phyloP scores from a whole-genome alignment of 495 filamentous ascomycete genomes.

The Penicillium alfredii region DNA sequence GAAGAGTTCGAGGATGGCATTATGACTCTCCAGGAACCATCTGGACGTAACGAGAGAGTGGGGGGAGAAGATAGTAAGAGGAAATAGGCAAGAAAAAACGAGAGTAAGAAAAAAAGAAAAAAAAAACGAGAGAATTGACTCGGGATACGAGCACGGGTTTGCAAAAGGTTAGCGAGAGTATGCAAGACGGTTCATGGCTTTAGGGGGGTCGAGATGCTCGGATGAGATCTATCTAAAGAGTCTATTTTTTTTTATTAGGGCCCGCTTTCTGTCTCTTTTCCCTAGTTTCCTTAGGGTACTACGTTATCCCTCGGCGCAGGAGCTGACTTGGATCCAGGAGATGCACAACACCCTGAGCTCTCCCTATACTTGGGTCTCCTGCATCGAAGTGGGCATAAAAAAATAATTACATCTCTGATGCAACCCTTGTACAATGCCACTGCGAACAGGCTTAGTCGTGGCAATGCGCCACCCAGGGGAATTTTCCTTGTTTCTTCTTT shows the following conservation, averaged over 20 bases:
- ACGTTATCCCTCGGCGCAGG: conserved; percentile 23
- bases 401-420: conserved; percentile 11
- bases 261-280: too few relatives aligned
- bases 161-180: neutral
- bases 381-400: conserved; percentile 18
- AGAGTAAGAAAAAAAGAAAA: conserved; percentile 5
- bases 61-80: conserved; percentile 9
- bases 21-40: conserved; percentile 23
- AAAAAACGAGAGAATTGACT: conserved; percentile 7
- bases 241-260: too few relatives aligned
- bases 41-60: conserved; percentile 8
- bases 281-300: too few relatives aligned
- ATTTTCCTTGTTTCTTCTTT: conserved; percentile 5
- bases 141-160: neutral
- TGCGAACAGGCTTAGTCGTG: too few relatives aligned
- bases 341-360: conserved; percentile 12
- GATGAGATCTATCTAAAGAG: conserved; percentile 21
- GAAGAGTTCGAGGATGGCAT: conserved; percentile 24
- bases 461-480: conserved; percentile 5
- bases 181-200: neutral
- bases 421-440: conserved; percentile 18
- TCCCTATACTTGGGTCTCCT: conserved; percentile 15
- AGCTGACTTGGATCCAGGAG: conserved; percentile 23
- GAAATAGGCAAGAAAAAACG: conserved; percentile 7
- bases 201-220: conserved; percentile 1